Conservation (phyloP, 208 protist genomes). For the Tritrichomonas foetus region DNA sequence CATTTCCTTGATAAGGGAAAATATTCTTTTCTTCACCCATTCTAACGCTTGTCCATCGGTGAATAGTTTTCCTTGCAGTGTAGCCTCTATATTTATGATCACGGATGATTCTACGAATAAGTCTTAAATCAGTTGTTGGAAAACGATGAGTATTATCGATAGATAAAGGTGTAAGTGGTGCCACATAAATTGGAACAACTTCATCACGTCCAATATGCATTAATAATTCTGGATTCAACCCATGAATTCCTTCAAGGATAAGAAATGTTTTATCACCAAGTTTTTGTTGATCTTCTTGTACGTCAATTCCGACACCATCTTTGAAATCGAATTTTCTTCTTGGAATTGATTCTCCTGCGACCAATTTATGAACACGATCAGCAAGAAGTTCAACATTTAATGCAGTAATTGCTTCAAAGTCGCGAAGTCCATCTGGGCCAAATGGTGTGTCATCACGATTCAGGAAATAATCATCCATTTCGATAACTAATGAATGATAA, state of each 20-base stretch:
- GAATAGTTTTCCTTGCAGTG: background rate
- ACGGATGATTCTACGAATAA: background rate
- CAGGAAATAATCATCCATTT: constrained; percentile 24
- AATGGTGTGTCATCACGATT: background rate
- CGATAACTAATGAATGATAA: background rate
- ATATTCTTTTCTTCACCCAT: constrained; percentile 32
- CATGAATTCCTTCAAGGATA: constrained; percentile 31
- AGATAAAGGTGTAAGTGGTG: background rate
- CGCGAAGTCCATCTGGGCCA: background rate
- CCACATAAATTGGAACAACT: background rate
- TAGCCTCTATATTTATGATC: background rate
- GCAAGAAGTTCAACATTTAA: background rate
- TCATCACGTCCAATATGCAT: background rate
- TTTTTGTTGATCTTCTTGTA: background rate
- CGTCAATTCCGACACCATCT: background rate
- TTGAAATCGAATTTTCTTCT: background rate
- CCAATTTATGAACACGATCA: background rate
- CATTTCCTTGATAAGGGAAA: background rate
- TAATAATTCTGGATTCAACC: background rate
- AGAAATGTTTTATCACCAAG: background rate
- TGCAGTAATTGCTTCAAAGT: background rate
- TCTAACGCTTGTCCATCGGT: background rate
- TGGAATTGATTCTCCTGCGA: background rate
- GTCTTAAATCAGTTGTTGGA: background rate
- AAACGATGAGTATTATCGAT: background rate